Evolutionary conservation across 1,139 yeast genomes (phyloP).

Genomic region (Pichia sp.): DNA sequence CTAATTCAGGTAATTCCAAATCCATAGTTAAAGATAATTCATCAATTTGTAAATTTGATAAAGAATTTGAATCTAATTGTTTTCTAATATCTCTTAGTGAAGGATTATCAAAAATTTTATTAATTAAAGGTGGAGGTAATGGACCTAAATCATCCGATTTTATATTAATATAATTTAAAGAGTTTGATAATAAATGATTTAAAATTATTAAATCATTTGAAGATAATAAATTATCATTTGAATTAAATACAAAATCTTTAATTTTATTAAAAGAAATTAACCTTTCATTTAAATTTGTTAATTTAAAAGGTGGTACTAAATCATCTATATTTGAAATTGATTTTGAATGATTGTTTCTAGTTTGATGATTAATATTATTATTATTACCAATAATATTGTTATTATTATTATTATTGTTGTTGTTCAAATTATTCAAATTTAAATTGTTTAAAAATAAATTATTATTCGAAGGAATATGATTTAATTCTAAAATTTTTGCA

Average conservation of each 20-base stretch:
- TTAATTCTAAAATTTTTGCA: constrained; percentile 48
- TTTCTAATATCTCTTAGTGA: constrained; percentile 56
- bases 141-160: constrained; percentile 52
- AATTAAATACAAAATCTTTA: constrained; percentile 13
- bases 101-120: constrained; percentile 81
- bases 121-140: constrained; percentile 56
- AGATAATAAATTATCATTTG: constrained; percentile 10
- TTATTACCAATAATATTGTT: neutral
- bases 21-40: constrained; percentile 79
- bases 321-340: constrained; percentile 10
- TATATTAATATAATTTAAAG: constrained; percentile 33
- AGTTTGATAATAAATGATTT: constrained; percentile 32
- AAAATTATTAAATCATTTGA: constrained; percentile 15
- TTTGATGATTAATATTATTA: constrained; percentile 3
- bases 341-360: constrained; percentile 4
- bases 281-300: constrained; percentile 21
- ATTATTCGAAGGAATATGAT: neutral
- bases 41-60: constrained; percentile 57
- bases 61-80: constrained; percentile 38
- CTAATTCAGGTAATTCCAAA: constrained; percentile 82
- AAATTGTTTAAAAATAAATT: neutral
- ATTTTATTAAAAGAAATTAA: constrained; percentile 24
- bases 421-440: neutral
- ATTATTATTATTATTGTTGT: constrained; percentile 4
- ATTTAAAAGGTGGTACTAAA: constrained; percentile 7